Base-by-base conservation (phyloP, 2,329 filamentous ascomycete genomes). In the Corynespora cassiicola region DNA sequence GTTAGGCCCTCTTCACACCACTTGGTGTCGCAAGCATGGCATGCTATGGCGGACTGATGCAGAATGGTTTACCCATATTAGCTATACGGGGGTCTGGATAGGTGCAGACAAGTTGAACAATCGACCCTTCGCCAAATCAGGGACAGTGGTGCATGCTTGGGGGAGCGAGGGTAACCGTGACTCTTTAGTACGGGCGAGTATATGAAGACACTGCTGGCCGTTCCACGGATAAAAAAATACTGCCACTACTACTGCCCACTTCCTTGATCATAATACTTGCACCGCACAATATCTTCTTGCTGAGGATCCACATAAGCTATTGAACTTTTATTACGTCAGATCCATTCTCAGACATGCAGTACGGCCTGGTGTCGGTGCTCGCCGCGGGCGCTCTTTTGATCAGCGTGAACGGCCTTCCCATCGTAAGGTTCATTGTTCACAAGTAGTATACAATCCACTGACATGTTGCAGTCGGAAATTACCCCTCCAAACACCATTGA, bases 1-100 rank as follows among this genome's bases (percentile, higher is more conserved):
- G n/a, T 42, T 46, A 50, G 25, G 16, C 34, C 22, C 36, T 27
- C 20, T 43, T 34, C 43, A 47, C 39, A 36, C 44, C 45, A 42
- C 47, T 22, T 34, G 29, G n/a, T 52, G 42, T 39, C 38, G 48
- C 45, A 47, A 50, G 39, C 28, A 22, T 16, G 19, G 19, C 35
- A 44, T 34, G 46, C 35, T 45, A 52, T 54, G 48, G 47, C 50
- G 48, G 47, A 43, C n/a, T 27, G 37, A 37, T 52, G 45, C 46
- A 45, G 12, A 26, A 44, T 52, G 43, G 31, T 56, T 56, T 56
- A 56, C 49, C 53, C 53, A 56, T 38, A 56, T 56, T 56, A 41
- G 42, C 31, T 43, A 54, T 56, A 56, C 53, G 53, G 36, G 10
- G 19, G 26, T 40, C 40, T 49, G 39, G 42, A 10, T 45, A 35